Evolutionary conservation across 176 grass and related monocot genomes (phyloP), one percentile per base, ranked within the genome.

Genomic region (Sorghum bicolor): DNA sequence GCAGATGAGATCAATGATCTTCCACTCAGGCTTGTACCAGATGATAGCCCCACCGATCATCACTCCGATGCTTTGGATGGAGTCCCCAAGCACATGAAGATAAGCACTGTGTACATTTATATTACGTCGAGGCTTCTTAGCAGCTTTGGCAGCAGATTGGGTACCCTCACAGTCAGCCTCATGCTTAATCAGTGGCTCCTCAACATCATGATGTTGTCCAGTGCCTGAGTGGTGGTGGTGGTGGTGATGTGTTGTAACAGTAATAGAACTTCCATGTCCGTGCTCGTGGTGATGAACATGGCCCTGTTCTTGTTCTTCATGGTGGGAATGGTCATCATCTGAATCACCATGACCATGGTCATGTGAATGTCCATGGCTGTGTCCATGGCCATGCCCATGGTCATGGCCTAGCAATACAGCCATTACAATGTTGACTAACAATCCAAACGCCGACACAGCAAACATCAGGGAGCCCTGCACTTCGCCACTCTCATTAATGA

Each of bases 11-110:
- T 99, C 97, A 36, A 99, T 92, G 55, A 99, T 99, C 88, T 99
- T 99, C 93, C 91, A 96, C 45, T 99, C 93, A 0, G 97, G 97
- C 75, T 99, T 99, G 86, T 99, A 99, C 97, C 97, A 99, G 80
- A 99, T 99, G 72, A 96, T 55, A 78, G 84, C 97, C n/a, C 97
- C 97, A 75, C 97, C 93, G 22, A 96, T 86, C 97, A 99, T 99
- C 6, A 99, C 97, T 4, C 97, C 97, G 0, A 98, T 60, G 72
- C 96, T 98, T 67, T 98, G 96, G 79, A 98, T 86, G 7, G 96
- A 98, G 70, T 98, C 96, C 14, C 96, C 96, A 20, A 98, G 78
- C 2, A 96, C 91, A 13, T 98, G 96, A 47, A 99, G 80, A 81
- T 96, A 99, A 43, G 97, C 97, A 72, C 97, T 99, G 77, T 99